Evolutionary conservation across 805 yeast species (phyloP), one percentile per base, ranked within the genome.

Genomic region (Kluyveromyces aestuarii): DNA sequence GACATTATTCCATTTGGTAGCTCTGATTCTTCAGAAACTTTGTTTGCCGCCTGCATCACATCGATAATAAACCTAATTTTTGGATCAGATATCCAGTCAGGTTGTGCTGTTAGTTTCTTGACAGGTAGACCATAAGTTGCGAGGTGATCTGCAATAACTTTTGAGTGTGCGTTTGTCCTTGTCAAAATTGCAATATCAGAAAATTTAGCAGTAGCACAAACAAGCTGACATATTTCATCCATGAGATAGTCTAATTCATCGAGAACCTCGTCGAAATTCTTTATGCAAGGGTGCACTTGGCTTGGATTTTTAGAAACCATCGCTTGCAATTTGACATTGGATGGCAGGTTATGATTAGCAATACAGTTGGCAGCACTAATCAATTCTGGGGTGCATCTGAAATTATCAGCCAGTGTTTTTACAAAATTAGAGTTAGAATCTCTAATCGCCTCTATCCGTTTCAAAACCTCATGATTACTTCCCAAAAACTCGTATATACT

Each of bases 401-500:
- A 84, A 18, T 81, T 74, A 52, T 80, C 81, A 17, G 61, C 55
- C 46, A 84, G 55, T 16, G 63, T 55, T 1, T 74, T 55, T n/a
- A 70, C 67, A 21, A 52, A 59, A 27, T 43, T 41, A n/a, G 41
- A 55, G 41, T 41, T 51, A 35, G n/a, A 21, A 2, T 59, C 41
- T 35, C 58, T 50, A 8, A 52, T 30, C 8, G 43, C 25, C 2
- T 56, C 54, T 9, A 72, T 50, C 4, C 53, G 43, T 3, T 51
- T 38, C 11, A 74, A 61, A 2, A 69, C 64, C 3, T 59, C 46
- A 1, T 70, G 69, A 40, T 70, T 68, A 0, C 82, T 70, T 0
- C 87, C 87, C 39, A 83, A 58, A 59, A 85, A 85, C 27, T 72
- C 80, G 59, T 82, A 85, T 27, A 85, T 81, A 46, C 84, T 74